Conservation (phyloP, 2,329 filamentous ascomycete genomes). For the Colletotrichum sp. region DNA sequence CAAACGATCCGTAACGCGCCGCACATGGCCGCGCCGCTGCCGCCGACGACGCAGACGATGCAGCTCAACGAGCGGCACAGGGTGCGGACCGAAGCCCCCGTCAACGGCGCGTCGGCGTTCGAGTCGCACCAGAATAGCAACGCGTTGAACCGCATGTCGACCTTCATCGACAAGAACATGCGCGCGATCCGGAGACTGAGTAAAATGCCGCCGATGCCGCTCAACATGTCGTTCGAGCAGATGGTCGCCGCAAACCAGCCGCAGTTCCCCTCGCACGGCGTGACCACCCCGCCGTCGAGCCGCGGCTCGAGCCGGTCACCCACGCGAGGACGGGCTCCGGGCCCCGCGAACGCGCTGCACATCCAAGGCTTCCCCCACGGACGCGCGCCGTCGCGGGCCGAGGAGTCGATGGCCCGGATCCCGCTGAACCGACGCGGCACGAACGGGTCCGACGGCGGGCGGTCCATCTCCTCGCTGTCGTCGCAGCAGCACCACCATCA, state of each 20-base stretch:
- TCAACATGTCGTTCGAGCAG: slow-evolving; percentile 34
- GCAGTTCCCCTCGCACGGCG: slow-evolving; percentile 15
- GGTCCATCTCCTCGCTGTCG: neutral
- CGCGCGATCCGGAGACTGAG: slow-evolving; percentile 47
- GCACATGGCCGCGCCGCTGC: slow-evolving; percentile 19
- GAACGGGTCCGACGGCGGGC: slow-evolving; percentile 12
- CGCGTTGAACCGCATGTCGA: slow-evolving; percentile 49
- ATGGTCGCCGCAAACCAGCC: slow-evolving; percentile 29
- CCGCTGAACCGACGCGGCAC: slow-evolving; percentile 23
- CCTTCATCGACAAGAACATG: slow-evolving; percentile 47
- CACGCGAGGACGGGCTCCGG: slow-evolving; percentile 11
- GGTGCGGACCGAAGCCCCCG: slow-evolving; percentile 34
- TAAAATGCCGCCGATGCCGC: slow-evolving; percentile 37
- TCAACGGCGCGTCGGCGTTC: slow-evolving; percentile 40
- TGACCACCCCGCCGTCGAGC: slow-evolving; percentile 37
- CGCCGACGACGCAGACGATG: slow-evolving; percentile 24
- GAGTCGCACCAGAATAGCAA: slow-evolving; percentile 46
- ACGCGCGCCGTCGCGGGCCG: slow-evolving; percentile 9
- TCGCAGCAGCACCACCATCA: neutral
- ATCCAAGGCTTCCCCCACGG: slow-evolving; percentile 22
- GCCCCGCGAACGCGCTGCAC: neutral
- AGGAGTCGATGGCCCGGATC: slow-evolving; percentile 9
- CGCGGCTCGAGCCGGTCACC: slow-evolving; percentile 34
- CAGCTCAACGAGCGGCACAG: slow-evolving; percentile 48
- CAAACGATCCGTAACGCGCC: slow-evolving; percentile 32